Evolutionary conservation across 805 yeast genomes (phyloP), one percentile per base, ranked within the genome.

Genomic region (Metschnikowia drakensbergensis): DNA sequence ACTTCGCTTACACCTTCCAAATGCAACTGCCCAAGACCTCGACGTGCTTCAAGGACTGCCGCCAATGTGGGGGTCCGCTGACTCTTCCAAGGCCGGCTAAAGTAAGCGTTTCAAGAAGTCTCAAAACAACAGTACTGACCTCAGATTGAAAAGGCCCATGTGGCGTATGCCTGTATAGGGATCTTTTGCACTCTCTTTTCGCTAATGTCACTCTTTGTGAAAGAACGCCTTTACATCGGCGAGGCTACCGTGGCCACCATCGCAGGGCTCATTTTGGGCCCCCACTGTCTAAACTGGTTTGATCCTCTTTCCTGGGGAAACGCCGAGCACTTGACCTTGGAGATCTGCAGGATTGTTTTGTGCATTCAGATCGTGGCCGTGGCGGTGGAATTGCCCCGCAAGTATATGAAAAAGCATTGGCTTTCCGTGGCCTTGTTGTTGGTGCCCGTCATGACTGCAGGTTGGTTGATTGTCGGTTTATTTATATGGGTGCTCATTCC

Each of bases 281-380:
- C 97, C 0, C 88, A 86, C 59, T 85, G 88, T 60, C 68, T 89
- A 31, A 69, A 82, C 49, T 88, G 96, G 96, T 87, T 90, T 60
- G 66, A 83, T 49, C 97, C 97, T 3, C 65, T 80, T 6, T 69
- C 77, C 4, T 90, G 97, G 97, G 96, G 96, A 0, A 84, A 89
- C 60, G 67, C 87, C 0, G 96, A 91, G 64, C 75, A 76, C 46
- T 81, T 91, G 54, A 90, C 97, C 0, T 71, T 89, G 54, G 97
- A 90, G 60, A 74, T 91, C 11, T 83, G 92, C 48, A 76, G 97
- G 46, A 80, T 90, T 11, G 92, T 89, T 3, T 71, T 90, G 58
- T 84, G 92, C 62, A 80, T 90, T 46, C 97, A 90, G 70, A 88
- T 90, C 57, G 92, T 90, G 59, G 96, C 96, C 7, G 96, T 88